Percentiles rank a stretch among this genome's conserved stretches.
phyloP scores from a whole-genome alignment of 2,329 filamentous ascomycete genomes.

The Pseudocercospora fijiensis region DNA sequence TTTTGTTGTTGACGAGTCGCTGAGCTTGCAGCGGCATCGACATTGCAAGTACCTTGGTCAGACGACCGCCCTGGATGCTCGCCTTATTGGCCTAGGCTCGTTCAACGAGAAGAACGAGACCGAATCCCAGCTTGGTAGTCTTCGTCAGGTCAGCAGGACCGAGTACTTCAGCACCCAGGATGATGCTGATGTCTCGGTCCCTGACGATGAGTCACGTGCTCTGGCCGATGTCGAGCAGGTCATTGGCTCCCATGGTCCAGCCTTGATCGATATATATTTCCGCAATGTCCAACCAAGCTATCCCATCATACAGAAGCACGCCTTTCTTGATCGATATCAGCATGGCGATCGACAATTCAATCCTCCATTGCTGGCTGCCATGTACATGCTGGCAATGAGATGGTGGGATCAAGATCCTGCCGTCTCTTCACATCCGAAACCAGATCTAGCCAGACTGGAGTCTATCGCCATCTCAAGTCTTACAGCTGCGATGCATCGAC shows the following conservation, averaged over 20 bases:
- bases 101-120: constrained; percentile 83
- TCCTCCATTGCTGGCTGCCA: constrained; percentile 72
- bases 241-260: constrained; percentile 73
- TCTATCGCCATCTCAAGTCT: constrained; percentile 70
- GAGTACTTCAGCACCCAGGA: constrained; percentile 80
- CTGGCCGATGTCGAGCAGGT: constrained; percentile 71
- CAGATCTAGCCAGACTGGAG: constrained; percentile 72
- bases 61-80: constrained; percentile 79
- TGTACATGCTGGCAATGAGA: constrained; percentile 82
- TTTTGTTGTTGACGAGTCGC: constrained; percentile 46
- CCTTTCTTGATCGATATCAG: constrained; percentile 76
- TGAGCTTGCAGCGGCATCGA: constrained; percentile 74
- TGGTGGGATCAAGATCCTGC: constrained; percentile 78
- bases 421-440: constrained; percentile 62
- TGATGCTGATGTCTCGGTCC: constrained; percentile 69
- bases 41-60: constrained; percentile 82
- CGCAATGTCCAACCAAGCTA: constrained; percentile 76
- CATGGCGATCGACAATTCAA: constrained; percentile 71
- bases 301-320: constrained; percentile 76
- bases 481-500: constrained; percentile 73
- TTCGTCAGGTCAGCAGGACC: constrained; percentile 72
- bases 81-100: constrained; percentile 73
- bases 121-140: constrained; percentile 60
- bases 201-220: constrained; percentile 68
- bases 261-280: constrained; percentile 78